These are phyloP conservation scores for Starmerella gropengiesseri DNA, from an alignment of 805 yeast genomes.

Conservation along the genomic window DNA sequence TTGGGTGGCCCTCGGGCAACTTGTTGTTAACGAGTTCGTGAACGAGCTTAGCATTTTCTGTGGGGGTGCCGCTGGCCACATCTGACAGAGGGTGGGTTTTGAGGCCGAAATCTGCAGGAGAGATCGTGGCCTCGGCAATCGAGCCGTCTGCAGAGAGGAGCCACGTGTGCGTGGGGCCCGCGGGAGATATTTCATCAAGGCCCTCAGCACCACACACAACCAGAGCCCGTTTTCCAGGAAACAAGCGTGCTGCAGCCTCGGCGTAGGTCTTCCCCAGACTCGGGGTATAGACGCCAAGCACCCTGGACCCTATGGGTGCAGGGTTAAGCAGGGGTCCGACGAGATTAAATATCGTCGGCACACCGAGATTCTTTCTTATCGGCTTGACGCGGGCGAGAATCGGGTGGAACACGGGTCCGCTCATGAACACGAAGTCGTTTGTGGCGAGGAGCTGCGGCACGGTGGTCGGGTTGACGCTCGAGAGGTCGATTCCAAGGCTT, in stretches of 20 bases:
- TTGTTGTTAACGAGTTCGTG: constrained; percentile 39
- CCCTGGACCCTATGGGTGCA: constrained; percentile 63
- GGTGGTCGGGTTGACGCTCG: constrained; percentile 50
- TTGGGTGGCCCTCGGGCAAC: constrained; percentile 39
- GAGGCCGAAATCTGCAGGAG: constrained; percentile 73
- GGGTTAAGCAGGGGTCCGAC: constrained; percentile 94
- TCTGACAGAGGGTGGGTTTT: constrained; percentile 54
- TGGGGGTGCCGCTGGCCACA: constrained; percentile 79
- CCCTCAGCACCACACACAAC: constrained; percentile 91
- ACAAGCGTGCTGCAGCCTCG: constrained; percentile 55
- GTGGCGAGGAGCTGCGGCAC: constrained; percentile 46
- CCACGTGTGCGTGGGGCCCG: constrained; percentile 79
- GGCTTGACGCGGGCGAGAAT: constrained; percentile 78
- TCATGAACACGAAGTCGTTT: constrained; percentile 52
- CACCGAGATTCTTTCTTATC: constrained; percentile 66
- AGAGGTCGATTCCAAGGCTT: constrained; percentile 71
- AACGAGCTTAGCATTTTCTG: constrained; percentile 62
- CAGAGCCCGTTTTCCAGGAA: constrained; percentile 44
- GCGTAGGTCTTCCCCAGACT: constrained; percentile 75
- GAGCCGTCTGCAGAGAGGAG: constrained; percentile 37
- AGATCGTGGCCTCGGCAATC: constrained; percentile 26
- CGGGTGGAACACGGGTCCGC: constrained; percentile 90
- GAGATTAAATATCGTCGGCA: constrained; percentile 89
- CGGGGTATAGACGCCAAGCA: constrained; percentile 81
- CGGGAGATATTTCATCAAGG: constrained; percentile 86